Evolutionary conservation across 2,329 filamentous ascomycete genomes (phyloP).

Genomic region (Diaporthe ilicicola): DNA sequence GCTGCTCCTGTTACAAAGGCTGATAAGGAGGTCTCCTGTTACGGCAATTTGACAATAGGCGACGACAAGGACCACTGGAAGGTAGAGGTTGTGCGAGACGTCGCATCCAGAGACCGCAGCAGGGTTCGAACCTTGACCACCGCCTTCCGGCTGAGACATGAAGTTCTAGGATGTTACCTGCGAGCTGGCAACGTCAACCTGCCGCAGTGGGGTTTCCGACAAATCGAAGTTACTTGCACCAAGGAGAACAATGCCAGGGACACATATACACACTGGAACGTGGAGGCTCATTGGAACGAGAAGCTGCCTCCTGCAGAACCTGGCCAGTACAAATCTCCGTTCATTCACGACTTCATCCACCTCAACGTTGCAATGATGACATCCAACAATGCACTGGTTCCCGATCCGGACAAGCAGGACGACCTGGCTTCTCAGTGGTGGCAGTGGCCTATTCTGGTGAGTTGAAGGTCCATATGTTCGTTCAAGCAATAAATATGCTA

Average conservation of each 20-base stretch:
- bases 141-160: slow-evolving; percentile 87
- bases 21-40: slow-evolving; percentile 92
- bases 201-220: slow-evolving; percentile 99
- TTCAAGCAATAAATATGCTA: background rate
- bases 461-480: background rate
- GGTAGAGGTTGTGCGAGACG: slow-evolving; percentile 90
- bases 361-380: slow-evolving; percentile 99
- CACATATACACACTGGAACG: slow-evolving; percentile 98
- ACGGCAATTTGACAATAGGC: slow-evolving; percentile 93
- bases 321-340: slow-evolving; percentile 93
- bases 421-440: slow-evolving; percentile 96
- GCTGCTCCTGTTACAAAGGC: slow-evolving; percentile 88
- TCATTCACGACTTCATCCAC: slow-evolving; percentile 97
- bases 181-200: slow-evolving; percentile 95
- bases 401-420: slow-evolving; percentile 98
- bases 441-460: slow-evolving; percentile 90
- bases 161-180: slow-evolving; percentile 87
- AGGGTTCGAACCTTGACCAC: slow-evolving; percentile 92
- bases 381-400: slow-evolving; percentile 97
- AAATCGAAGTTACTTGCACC: slow-evolving; percentile 95
- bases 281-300: slow-evolving; percentile 94
- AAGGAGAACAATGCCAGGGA: slow-evolving; percentile 94
- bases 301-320: slow-evolving; percentile 89
- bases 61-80: slow-evolving; percentile 99
- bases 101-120: slow-evolving; percentile 84